Base-by-base conservation (phyloP, 306 rosid genomes). In the Myrica gale region DNA sequence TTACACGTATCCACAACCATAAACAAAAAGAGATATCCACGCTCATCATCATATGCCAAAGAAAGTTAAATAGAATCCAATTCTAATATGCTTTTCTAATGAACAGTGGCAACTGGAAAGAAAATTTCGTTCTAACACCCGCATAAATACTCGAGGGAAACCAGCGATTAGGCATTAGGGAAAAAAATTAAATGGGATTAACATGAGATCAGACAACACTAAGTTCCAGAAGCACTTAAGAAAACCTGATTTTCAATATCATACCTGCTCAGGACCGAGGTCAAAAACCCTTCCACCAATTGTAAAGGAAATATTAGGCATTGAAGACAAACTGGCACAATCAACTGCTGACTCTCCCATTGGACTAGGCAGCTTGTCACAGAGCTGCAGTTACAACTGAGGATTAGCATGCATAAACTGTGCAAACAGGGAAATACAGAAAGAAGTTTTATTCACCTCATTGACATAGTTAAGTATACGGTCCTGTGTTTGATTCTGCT, bases 341-440 rank as follows among this genome's bases (percentile, higher is more conserved):
- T 89, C 94, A 52, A 87, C 86, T 56, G 89, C 74, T 42, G 91
- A 89, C 76, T 89, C 94, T 51, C 94, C 94, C 87, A 87, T 89
- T 70, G 94, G 90, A 79, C 91, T 89, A 26, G 94, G 94, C 47
- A 87, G 63, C 68, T 85, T 85, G 11, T 85, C 91, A 75, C 94
- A 89, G 45, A 89, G 91, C 94, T 89, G 85, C 88, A 81, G 32
- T 43, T 20, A 46, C 54, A 42, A 70, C 47, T 21, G 62, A 65
- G 54, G 53, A 79, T 69, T 44, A 85, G 80, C 37, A 51, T 56
- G 43, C 69, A 73, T 21, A 44, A 41, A 37, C 6, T 21, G 65
- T 42, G 57, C 16, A 19, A n/a, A 21, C 41, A 51, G 4, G 44
- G 46, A 70, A 48, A 0, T 2, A 7, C 0, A 55, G 19, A 56